These are phyloP conservation scores for Astrothelium macrocarpum DNA, from an alignment of 495 filamentous ascomycete species.

Conservation along the genomic window DNA sequence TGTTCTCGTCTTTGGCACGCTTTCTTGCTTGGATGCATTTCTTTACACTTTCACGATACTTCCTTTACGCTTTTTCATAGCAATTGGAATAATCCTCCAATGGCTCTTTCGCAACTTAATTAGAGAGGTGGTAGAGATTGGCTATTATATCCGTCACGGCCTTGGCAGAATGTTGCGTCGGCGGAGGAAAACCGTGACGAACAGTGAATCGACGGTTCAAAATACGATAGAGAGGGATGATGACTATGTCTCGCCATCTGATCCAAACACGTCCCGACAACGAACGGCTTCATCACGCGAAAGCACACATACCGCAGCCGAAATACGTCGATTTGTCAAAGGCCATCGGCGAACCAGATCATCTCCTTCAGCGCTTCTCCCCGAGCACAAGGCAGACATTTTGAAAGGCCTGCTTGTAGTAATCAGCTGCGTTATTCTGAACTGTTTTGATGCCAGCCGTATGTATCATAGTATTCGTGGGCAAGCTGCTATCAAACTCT, in stretches of 20 bases:
- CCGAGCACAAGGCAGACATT: conserved; percentile 90
- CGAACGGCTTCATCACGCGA: background rate
- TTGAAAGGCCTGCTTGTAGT: conserved; percentile 81
- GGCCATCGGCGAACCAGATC: conserved; percentile 68
- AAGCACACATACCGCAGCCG: background rate
- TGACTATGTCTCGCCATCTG: background rate
- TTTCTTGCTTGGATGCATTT: conserved; percentile 96
- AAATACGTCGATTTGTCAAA: conserved; percentile 20
- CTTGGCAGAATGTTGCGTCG: conserved; percentile 64
- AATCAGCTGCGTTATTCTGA: conserved; percentile 70
- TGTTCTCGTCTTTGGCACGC: conserved; percentile 72
- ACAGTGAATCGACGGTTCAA: background rate
- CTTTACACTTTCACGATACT: conserved; percentile 91
- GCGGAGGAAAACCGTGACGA: conserved; percentile 27
- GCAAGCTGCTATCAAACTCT: conserved; percentile 94
- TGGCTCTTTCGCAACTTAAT: conserved; percentile 60
- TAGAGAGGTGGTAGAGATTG: conserved; percentile 57
- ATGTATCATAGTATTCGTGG: conserved; percentile 98
- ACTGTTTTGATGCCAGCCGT: conserved; percentile 87
- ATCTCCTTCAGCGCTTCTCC: conserved; percentile 68
- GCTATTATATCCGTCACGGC: conserved; percentile 63
- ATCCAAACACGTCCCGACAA: conserved; percentile 7
- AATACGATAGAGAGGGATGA: conserved; percentile 17
- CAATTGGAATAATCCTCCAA: conserved; percentile 59
- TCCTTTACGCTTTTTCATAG: conserved; percentile 80